Percentiles rank a stretch among this genome's conserved stretches.
These are phyloP conservation scores for Peziza echinospora DNA, from an alignment of 495 filamentous ascomycete genomes.

Conservation along the genomic window DNA sequence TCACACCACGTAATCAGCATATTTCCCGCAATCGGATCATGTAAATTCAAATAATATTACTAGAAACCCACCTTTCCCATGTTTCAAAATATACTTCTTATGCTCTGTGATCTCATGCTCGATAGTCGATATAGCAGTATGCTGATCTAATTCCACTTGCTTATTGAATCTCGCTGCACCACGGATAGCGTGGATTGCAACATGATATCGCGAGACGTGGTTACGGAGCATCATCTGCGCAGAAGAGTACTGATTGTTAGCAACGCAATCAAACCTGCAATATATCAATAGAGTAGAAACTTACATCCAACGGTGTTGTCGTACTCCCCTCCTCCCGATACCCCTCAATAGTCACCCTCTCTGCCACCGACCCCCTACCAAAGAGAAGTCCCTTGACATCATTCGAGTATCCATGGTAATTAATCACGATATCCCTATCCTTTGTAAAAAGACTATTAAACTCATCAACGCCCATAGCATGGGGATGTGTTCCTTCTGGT, in stretches of 20 bases:
- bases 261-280: background rate
- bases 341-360: constrained; percentile 35
- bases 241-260: too few species aligned
- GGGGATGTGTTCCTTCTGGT: constrained; percentile 38
- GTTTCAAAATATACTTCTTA: constrained; percentile 32
- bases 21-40: too few species aligned
- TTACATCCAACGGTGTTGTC: constrained; percentile 43
- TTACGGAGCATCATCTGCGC: constrained; percentile 44
- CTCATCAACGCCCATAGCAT: constrained; percentile 30
- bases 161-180: constrained; percentile 30
- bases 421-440: constrained; percentile 40
- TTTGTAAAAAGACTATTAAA: constrained; percentile 42
- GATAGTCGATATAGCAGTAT: constrained; percentile 28
- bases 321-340: constrained; percentile 53
- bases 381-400: constrained; percentile 45
- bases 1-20: too few species aligned
- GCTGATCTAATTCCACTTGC: constrained; percentile 27
- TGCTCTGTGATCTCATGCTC: constrained; percentile 29
- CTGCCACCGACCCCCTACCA: too few species aligned
- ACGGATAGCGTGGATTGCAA: constrained; percentile 34
- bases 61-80: constrained; percentile 32
- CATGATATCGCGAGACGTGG: constrained; percentile 38
- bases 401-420: constrained; percentile 47
- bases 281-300: background rate
- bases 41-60: too few species aligned